Evolutionary conservation across 176 grass and related monocot species (phyloP).

Genomic region (Tillandsia fasciculata): DNA sequence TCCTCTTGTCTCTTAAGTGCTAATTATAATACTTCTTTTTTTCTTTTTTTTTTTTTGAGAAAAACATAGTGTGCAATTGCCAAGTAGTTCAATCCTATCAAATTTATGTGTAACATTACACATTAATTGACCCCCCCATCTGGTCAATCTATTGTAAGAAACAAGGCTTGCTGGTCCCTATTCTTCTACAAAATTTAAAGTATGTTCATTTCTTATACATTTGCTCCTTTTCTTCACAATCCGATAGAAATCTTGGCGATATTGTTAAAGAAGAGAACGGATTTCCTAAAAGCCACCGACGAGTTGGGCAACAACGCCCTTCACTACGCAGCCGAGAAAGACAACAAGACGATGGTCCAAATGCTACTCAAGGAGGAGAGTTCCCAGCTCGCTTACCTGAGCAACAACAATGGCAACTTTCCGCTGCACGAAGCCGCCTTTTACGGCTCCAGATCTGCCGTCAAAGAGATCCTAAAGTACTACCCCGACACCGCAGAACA

Average conservation of each 20-base stretch:
- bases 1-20: too few relatives aligned
- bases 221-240: background rate
- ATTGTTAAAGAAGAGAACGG: constrained; percentile 19
- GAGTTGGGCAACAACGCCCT: constrained; percentile 36
- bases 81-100: too few relatives aligned
- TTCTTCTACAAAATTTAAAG: background rate
- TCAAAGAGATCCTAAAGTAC: constrained; percentile 35
- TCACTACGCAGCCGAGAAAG: constrained; percentile 60
- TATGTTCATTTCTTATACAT: background rate
- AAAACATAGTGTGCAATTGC: too few relatives aligned
- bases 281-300: constrained; percentile 26
- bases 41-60: too few relatives aligned
- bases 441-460: constrained; percentile 29
- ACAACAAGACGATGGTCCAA: constrained; percentile 31
- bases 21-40: too few relatives aligned
- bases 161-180: background rate
- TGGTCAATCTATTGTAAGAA: too few relatives aligned
- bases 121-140: too few relatives aligned
- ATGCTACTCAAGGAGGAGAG: constrained; percentile 23
- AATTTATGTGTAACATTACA: too few relatives aligned
- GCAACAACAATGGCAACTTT: constrained; percentile 5
- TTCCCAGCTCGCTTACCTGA: constrained; percentile 32
- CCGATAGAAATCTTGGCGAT: constrained; percentile 43
- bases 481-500: constrained; percentile 43
- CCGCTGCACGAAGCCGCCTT: constrained; percentile 42